Base-by-base conservation (phyloP, 2,329 filamentous ascomycete genomes). In the Microcyclospora tardicrescens region DNA sequence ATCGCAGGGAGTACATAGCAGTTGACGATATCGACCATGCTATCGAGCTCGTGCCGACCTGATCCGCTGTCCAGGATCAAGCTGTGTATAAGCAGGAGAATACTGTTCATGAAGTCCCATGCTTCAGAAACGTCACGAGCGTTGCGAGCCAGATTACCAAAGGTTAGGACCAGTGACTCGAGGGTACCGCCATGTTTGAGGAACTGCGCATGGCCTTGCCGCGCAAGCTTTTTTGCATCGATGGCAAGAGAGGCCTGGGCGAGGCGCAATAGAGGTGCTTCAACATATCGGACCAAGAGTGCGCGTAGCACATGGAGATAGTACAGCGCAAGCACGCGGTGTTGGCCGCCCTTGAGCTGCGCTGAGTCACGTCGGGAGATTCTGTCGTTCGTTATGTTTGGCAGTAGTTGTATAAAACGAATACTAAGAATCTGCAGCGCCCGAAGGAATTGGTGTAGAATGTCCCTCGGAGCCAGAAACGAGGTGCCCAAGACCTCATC, bases 51-150 rank as follows among this genome's bases (percentile, higher is more conserved):
- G 5, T 38, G 8, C 24, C 4, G 29, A 31, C 13, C 36, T 16
- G 27, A 9, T 12, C 3, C 9, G 35, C 43, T 16, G 31, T 28
- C 19, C 31, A n/a, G 35, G 34, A 27, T 42, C 33, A 15, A 47
- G 34, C 8, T 27, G 16, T 16, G 16, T 10, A 42, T 28, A 9
- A 51, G 35, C 27, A 36, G 38, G 6, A 51, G 37, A 10, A 50
- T 51, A 13, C 41, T 37, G 33, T 48, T 37, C n/a, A 56, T 47
- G 11, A 42, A 39, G 6, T 38, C 28, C 54, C 54, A 57, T 2
- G 43, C 32, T 38, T 44, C 40, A 10, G 34, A 47, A 28, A 50
- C 38, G 27, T 42, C 37, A 3, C 37, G 32, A 12, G 33, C 31
- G 39, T 32, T 31, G 16, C n/a, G 35, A 9, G 27, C 37, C 38